Evolutionary conservation across 192 early-diverging fungal species (phyloP).

Genomic region (Mortierella alpina): DNA sequence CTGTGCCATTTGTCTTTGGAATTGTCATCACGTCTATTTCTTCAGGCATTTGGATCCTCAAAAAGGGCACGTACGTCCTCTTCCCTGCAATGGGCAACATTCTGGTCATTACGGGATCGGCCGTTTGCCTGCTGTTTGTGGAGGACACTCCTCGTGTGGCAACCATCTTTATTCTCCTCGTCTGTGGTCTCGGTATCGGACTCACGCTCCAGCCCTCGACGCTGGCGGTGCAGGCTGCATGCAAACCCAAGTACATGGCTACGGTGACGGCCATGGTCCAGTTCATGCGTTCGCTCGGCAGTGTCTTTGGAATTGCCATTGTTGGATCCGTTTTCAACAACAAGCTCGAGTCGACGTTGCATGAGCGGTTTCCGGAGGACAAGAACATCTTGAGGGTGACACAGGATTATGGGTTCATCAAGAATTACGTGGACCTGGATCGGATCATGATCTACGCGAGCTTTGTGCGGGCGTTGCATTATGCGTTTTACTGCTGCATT

Average conservation of each 20-base stretch:
- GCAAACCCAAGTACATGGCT: slow-evolving; percentile 68
- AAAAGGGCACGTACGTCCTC: slow-evolving; percentile 64
- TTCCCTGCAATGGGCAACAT: slow-evolving; percentile 72
- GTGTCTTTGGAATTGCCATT: slow-evolving; percentile 50
- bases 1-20: slow-evolving; percentile 78
- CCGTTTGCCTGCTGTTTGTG: slow-evolving; percentile 65
- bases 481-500: slow-evolving; percentile 61
- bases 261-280: slow-evolving; percentile 67
- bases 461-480: slow-evolving; percentile 61
- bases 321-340: slow-evolving; percentile 52
- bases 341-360: slow-evolving; percentile 27
- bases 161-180: slow-evolving; percentile 70
- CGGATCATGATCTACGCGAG: slow-evolving; percentile 47
- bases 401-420: slow-evolving; percentile 26
- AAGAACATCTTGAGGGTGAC: slow-evolving; percentile 11
- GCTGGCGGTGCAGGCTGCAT: slow-evolving; percentile 73
- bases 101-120: slow-evolving; percentile 67
- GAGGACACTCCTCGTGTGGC: slow-evolving; percentile 55
- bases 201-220: slow-evolving; percentile 71
- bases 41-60: slow-evolving; percentile 69
- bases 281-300: slow-evolving; percentile 64
- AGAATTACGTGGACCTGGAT: slow-evolving; percentile 39
- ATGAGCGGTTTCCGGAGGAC: background rate
- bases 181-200: slow-evolving; percentile 82
- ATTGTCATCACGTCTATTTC: slow-evolving; percentile 70